Conservation (phyloP, 1,139 yeast genomes). For the Scheffersomyces quercinus region DNA sequence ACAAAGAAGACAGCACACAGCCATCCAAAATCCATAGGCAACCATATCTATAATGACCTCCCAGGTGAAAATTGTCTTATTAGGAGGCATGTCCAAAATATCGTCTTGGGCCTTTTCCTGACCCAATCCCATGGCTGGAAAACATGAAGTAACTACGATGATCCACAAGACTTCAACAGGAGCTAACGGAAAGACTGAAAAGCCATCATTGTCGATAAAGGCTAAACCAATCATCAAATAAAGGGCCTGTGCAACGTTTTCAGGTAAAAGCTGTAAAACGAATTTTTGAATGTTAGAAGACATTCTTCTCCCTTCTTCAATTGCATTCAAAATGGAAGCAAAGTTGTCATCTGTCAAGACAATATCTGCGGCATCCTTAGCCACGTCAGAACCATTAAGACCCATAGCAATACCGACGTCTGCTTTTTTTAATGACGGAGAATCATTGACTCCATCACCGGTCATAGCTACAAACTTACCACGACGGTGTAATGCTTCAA, state of each 20-base stretch:
- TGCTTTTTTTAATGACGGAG: constrained; percentile 38
- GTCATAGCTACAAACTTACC: constrained; percentile 43
- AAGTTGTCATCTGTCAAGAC: constrained; percentile 53
- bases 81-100: constrained; percentile 31
- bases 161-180: constrained; percentile 42
- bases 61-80: constrained; percentile 30
- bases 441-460: constrained; percentile 42
- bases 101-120: constrained; percentile 35
- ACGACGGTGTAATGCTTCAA: constrained; percentile 49
- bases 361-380: constrained; percentile 59
- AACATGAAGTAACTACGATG: constrained; percentile 37
- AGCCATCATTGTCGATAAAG: constrained; percentile 30
- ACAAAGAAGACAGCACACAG: constrained; percentile 31
- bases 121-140: constrained; percentile 44
- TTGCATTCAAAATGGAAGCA: constrained; percentile 52
- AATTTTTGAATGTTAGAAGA: constrained; percentile 49
- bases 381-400: constrained; percentile 54
- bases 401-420: constrained; percentile 49
- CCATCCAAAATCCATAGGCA: constrained; percentile 40
- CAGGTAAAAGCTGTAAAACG: constrained; percentile 48
- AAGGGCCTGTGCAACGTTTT: constrained; percentile 50
- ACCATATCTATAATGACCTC: constrained; percentile 35
- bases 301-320: constrained; percentile 52
- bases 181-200: constrained; percentile 36
- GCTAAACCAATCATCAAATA: constrained; percentile 39